Percentiles rank a stretch among this genome's conserved stretches.
These are phyloP conservation scores for Trebouxiophyceae sp. DNA, from an alignment of 163 green algal genomes.

Conservation along the genomic window DNA sequence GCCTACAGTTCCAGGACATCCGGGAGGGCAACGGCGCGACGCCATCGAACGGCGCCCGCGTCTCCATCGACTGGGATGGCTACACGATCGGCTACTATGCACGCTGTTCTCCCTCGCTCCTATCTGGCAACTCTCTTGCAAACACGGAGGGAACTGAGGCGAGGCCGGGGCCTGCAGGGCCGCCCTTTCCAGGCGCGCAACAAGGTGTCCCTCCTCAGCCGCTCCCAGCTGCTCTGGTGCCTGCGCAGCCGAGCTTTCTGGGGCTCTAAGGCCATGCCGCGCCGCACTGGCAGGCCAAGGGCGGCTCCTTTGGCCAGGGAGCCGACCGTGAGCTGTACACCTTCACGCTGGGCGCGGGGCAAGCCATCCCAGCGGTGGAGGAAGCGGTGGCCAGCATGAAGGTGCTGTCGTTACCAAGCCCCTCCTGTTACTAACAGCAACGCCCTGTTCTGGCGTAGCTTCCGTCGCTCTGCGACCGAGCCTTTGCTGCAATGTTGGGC, in stretches of 20 bases:
- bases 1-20: slow-evolving; percentile 70
- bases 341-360: slow-evolving; percentile 62
- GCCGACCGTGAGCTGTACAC: slow-evolving; percentile 84
- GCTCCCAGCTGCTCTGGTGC: too few species aligned
- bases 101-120: too few species aligned
- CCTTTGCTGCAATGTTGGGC: too few species aligned
- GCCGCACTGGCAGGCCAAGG: slow-evolving; percentile 59
- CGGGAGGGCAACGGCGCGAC: slow-evolving; percentile 29
- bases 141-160: slow-evolving; percentile 18
- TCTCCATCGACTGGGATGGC: slow-evolving; percentile 76
- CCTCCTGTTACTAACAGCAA: too few species aligned
- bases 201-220: slow-evolving; percentile 77
- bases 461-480: too few species aligned
- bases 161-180: slow-evolving; percentile 6
- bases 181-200: slow-evolving; percentile 90
- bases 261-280: too few species aligned
- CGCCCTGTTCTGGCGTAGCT: too few species aligned
- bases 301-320: slow-evolving; percentile 53
- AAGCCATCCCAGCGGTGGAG: slow-evolving; percentile 85
- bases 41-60: slow-evolving; percentile 36
- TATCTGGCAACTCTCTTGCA: slow-evolving; percentile 4
- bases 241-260: too few species aligned
- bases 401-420: too few species aligned
- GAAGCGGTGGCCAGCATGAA: slow-evolving; percentile 84
- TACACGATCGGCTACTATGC: slow-evolving; percentile 56